Percentiles rank a stretch among this genome's conserved stretches.
Evolutionary conservation across 208 protist genomes (phyloP).

Genomic region (Trypanosoma mega): DNA sequence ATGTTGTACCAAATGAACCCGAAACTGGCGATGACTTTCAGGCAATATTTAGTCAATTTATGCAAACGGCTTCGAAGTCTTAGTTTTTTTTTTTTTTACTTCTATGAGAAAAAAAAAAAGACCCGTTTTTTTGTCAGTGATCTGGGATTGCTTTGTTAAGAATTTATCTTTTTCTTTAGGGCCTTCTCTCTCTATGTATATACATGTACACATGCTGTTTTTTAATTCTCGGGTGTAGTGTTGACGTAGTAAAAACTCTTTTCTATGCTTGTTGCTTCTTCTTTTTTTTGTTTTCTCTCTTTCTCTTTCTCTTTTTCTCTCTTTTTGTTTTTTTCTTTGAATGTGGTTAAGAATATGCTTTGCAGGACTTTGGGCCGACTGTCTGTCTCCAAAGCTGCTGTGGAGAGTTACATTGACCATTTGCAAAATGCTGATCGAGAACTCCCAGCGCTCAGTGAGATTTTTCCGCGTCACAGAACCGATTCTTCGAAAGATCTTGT

Average conservation of each 20-base stretch:
- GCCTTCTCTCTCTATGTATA: slow-evolving; percentile 11
- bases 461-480: slow-evolving; percentile 53
- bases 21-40: slow-evolving; percentile 30
- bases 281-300: slow-evolving; percentile 2
- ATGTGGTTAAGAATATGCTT: slow-evolving; percentile 17
- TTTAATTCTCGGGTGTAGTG: too few relatives aligned
- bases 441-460: slow-evolving; percentile 55
- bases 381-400: slow-evolving; percentile 24
- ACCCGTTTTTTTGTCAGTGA: too few relatives aligned
- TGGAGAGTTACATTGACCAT: slow-evolving; percentile 65
- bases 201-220: not conserved
- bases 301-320: slow-evolving; percentile 13
- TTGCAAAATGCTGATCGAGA: slow-evolving; percentile 57
- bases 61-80: slow-evolving; percentile 1
- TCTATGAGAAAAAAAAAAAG: too few relatives aligned
- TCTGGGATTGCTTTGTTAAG: too few relatives aligned
- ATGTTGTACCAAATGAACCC: too few relatives aligned
- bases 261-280: not conserved
- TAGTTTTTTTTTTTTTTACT: too few relatives aligned
- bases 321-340: slow-evolving; percentile 11
- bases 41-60: slow-evolving; percentile 31
- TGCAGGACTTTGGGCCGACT: slow-evolving; percentile 16
- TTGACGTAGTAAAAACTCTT: too few relatives aligned
- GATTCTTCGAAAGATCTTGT: slow-evolving; percentile 38
- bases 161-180: slow-evolving; percentile 2